Evolutionary conservation across 228 moss, liverwort and hornwort species (phyloP), one percentile per base, ranked within the genome.

Genomic region (Sphagnum fallax): DNA sequence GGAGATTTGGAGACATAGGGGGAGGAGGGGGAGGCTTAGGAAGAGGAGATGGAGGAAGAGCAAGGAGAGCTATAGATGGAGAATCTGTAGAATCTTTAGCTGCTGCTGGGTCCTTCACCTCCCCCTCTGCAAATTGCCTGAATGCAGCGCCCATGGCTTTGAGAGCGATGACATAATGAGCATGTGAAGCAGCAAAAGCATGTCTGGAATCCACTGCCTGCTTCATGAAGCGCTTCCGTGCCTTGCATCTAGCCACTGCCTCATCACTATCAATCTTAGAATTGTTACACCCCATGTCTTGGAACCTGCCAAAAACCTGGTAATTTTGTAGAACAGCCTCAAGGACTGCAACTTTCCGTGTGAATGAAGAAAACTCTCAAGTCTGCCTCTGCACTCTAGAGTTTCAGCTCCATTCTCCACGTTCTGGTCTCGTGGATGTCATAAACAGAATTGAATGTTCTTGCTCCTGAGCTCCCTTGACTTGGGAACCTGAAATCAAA

Each of bases 201-300:
- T 92, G 86, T 8, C 90, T 85, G 50, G 86, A 84, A 4, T 73
- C 8, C 6, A 92, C 88, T 8, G 88, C 72, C 49, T 90, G 88
- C 75, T 92, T 90, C 72, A 92, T 88, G 71, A 88, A 71, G 10
- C 84, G 83, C 75, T 90, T 92, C 67, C 92, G 76, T 72, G 87
- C 87, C 74, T 85, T 87, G 80, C 92, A 92, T 75, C 92, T 78
- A 5, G 88, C 88, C 47, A 92, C 92, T 0, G 82, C 88, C 63
- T 92, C 90, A 69, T 92, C 92, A 48, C 82, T 90, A 15, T 92
- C 90, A 2, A 92, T 77, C 72, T 92, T 92, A 47, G 92, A 92
- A 70, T 83, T 92, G 0, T 85, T 66, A 60, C 92, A 92, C 75
- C 92, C 92, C 92, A 92, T 92, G 32, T 32, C 2, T 32, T 32